Percentiles rank a stretch among this genome's conserved stretches.
These are phyloP conservation scores for Stemphylium lycopersici DNA, from an alignment of 2,329 filamentous ascomycete species.

Conservation along the genomic window DNA sequence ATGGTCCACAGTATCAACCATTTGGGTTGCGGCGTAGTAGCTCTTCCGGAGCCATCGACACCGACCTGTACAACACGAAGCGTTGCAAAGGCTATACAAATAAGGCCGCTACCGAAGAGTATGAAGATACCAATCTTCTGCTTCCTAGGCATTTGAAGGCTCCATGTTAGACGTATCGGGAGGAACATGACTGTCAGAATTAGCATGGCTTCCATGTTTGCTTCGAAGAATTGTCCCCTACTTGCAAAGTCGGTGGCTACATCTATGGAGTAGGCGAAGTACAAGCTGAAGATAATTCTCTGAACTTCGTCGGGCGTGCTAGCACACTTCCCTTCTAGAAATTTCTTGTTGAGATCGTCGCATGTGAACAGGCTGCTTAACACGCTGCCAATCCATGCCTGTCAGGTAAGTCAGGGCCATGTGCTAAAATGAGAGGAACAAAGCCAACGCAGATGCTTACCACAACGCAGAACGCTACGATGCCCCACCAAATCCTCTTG, in stretches of 20 bases:
- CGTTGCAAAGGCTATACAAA: conserved; percentile 29
- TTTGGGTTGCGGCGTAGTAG: conserved; percentile 35
- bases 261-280: conserved; percentile 44
- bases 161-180: conserved; percentile 46
- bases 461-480: conserved; percentile 35
- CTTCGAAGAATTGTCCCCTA: conserved; percentile 7
- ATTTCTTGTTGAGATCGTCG: conserved; percentile 45
- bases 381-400: conserved; percentile 47
- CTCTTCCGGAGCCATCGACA: conserved; percentile 19
- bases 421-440: not conserved
- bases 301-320: conserved; percentile 16
- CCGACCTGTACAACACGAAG: conserved; percentile 43
- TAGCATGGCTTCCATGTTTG: not conserved
- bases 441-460: not conserved
- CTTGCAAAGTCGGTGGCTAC: conserved; percentile 44
- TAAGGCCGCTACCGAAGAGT: conserved; percentile 23
- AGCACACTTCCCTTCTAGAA: conserved; percentile 37
- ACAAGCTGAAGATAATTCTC: conserved; percentile 35
- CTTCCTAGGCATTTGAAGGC: conserved; percentile 39
- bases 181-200: conserved; percentile 42
- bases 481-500: conserved; percentile 46
- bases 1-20: conserved; percentile 47
- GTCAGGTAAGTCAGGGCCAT: not conserved
- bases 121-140: conserved; percentile 44
- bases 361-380: conserved; percentile 47